These are phyloP conservation scores for Elsinoe necatrix DNA, from an alignment of 2,329 filamentous ascomycete species.

Conservation along the genomic window DNA sequence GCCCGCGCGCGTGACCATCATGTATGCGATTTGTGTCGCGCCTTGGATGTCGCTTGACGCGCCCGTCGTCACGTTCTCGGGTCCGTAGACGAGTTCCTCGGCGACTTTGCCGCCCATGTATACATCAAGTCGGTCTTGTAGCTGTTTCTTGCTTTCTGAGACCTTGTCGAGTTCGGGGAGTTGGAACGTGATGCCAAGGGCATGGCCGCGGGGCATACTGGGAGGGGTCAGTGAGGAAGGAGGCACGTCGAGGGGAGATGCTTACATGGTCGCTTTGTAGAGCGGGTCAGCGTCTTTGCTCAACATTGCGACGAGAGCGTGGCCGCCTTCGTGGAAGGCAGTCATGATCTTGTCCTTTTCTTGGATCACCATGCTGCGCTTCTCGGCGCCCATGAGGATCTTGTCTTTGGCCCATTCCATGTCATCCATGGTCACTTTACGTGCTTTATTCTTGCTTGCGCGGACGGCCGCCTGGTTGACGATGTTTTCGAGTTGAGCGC, in stretches of 20 bases:
- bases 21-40: conserved; percentile 74
- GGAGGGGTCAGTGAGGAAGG: background rate
- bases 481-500: conserved; percentile 91
- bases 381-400: conserved; percentile 93
- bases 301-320: conserved; percentile 82
- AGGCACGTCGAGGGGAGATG: background rate
- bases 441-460: conserved; percentile 78
- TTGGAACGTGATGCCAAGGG: conserved; percentile 78
- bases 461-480: conserved; percentile 93
- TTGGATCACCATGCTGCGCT: conserved; percentile 78
- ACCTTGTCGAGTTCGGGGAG: conserved; percentile 90
- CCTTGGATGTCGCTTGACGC: conserved; percentile 72
- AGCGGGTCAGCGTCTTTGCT: conserved; percentile 66
- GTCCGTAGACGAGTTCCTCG: conserved; percentile 83
- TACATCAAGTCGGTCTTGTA: conserved; percentile 69
- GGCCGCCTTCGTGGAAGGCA: conserved; percentile 93
- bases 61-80: conserved; percentile 85
- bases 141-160: conserved; percentile 76
- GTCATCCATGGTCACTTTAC: conserved; percentile 65
- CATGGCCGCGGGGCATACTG: conserved; percentile 69
- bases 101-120: conserved; percentile 80
- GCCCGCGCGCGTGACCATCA: conserved; percentile 80
- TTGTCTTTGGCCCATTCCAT: conserved; percentile 98
- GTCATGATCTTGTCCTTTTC: conserved; percentile 92
- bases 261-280: conserved; percentile 84